phyloP scores from a whole-genome alignment of 1,284 basidiomycete genomes.

The Phylloboletellus chloephorus region DNA sequence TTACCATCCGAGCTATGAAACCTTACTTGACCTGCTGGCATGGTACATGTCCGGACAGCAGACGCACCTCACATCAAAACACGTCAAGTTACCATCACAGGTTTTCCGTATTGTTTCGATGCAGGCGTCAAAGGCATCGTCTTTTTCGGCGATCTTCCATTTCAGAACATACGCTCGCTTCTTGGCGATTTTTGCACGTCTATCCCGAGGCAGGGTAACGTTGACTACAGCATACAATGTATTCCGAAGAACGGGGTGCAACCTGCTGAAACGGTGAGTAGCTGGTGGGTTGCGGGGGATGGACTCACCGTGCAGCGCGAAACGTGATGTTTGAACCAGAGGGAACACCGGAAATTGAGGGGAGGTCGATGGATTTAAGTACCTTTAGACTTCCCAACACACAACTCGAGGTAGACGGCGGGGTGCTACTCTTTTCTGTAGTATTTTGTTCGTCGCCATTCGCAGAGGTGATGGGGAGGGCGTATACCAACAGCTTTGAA shows the following conservation, averaged over 20 bases:
- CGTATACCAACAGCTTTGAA: slow-evolving; percentile 56
- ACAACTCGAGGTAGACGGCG: slow-evolving; percentile 6
- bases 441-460: slow-evolving; percentile 18
- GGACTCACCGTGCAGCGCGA: slow-evolving; percentile 62
- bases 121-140: slow-evolving; percentile 31
- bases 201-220: slow-evolving; percentile 51
- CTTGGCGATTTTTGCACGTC: slow-evolving; percentile 48
- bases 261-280: slow-evolving; percentile 38
- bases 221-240: slow-evolving; percentile 75
- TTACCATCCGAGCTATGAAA: slow-evolving; percentile 68
- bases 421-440: slow-evolving; percentile 37
- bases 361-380: slow-evolving; percentile 49
- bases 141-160: slow-evolving; percentile 53
- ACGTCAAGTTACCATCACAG: slow-evolving; percentile 76
- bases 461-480: slow-evolving; percentile 32
- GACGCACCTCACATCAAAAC: slow-evolving; percentile 76
- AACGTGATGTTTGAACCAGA: slow-evolving; percentile 51
- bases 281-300: background rate
- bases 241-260: slow-evolving; percentile 51
- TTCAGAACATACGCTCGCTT: slow-evolving; percentile 58
- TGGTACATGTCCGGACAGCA: slow-evolving; percentile 7
- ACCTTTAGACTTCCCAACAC: slow-evolving; percentile 38
- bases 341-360: slow-evolving; percentile 44
- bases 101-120: slow-evolving; percentile 57
- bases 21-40: slow-evolving; percentile 5